phyloP scores from a whole-genome alignment of 1,284 basidiomycete species.

The Leucoagaricus sp. region DNA sequence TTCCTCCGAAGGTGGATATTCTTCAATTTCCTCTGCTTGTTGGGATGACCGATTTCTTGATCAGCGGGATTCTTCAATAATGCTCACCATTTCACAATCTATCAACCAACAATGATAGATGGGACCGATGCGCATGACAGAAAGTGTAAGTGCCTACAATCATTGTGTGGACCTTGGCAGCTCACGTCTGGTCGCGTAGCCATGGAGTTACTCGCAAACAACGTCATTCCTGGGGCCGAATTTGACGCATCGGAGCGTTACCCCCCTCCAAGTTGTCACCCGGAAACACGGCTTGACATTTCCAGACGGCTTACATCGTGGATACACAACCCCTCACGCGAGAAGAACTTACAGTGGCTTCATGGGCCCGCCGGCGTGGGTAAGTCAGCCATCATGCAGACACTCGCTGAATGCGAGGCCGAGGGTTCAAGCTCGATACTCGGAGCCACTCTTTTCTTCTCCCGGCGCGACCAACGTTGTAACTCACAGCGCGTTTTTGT shows the following conservation, averaged over 20 bases:
- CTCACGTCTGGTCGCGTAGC: background rate
- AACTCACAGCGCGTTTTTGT: background rate
- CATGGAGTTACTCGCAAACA: background rate
- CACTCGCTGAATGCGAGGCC: background rate
- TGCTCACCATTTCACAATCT: background rate
- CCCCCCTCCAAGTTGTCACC: conserved; percentile 5
- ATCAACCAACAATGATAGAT: conserved; percentile 2
- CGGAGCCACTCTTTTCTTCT: conserved; percentile 1
- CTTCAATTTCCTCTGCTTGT: too few species aligned
- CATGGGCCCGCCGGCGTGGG: conserved; percentile 5
- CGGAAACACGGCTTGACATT: background rate
- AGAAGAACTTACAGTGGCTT: background rate
- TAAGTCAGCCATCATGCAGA: conserved; percentile 4
- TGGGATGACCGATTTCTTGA: too few species aligned
- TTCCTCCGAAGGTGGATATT: too few species aligned
- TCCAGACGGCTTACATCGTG: background rate
- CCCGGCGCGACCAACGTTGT: background rate
- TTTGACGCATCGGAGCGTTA: conserved; percentile 1
- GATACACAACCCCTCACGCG: background rate
- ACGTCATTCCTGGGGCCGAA: background rate
- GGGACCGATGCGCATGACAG: background rate
- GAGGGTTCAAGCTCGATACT: background rate
- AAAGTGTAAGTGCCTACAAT: background rate
- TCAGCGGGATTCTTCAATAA: background rate
- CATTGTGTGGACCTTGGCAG: background rate